Base-by-base conservation (phyloP, 1,139 yeast genomes). In the Torulaspora globosa region DNA sequence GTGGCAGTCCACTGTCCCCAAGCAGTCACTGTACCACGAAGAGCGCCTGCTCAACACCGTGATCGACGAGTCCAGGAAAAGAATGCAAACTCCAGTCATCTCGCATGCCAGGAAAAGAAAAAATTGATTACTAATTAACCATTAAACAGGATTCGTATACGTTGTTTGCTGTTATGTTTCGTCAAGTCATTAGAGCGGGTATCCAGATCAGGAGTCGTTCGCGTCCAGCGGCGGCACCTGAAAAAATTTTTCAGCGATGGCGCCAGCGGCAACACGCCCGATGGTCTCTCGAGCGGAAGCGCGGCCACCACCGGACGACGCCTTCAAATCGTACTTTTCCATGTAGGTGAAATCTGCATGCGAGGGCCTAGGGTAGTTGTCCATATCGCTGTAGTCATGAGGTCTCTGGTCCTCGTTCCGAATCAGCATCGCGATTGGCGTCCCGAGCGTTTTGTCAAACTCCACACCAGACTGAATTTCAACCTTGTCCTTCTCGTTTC, bases 191-290 rank as follows among this genome's bases (percentile, higher is more conserved):
- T 26, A 24, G 6, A 26, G 29, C 8, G 12, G 29, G 12, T 6
- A 23, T 23, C 9, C 19, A 18, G 19, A 18, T 18, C 19, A 18
- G 4, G 19, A 18, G 19, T 5, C 19, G 19, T 5, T 18, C 5
- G n/a, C 29, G 29, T 26, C 29, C 12, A 3, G 12, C n/a, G 12
- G 23, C 41, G 12, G 33, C 15, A 34, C 21, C 36, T 47, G n/a
- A n/a, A 92, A 76, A 56, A 88, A 81, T 71, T 89, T 90, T 68
- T 92, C 98, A 37, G 98, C 98, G 68, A 92, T 82, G 48, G 97
- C 97, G 57, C 97, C 97, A 11, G 97, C 98, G 41, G 98, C 98
- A 44, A 92, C 98, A 67, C 98, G 79, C 46, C 97, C 98, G 59
- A 94, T 92, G 42, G 98, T 92, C 70, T 92, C 98, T 69, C 98